Base-by-base conservation (phyloP, 2,329 filamentous ascomycete genomes). In the Ascochyta fabae region DNA sequence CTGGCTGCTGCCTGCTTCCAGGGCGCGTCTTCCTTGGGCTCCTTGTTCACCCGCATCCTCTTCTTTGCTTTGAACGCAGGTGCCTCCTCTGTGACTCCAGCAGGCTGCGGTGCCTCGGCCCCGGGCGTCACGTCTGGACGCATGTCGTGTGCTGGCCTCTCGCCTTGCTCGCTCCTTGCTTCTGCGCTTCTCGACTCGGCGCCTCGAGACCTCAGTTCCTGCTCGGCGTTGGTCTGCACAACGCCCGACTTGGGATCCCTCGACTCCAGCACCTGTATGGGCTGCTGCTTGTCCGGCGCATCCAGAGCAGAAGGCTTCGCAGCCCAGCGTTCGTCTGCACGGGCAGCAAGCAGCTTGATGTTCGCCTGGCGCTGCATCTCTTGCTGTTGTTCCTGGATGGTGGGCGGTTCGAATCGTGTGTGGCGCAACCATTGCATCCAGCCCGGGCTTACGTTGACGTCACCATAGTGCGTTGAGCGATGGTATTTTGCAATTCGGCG, bases 401-500 rank as follows among this genome's bases (percentile, higher is more conserved):
- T 79, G 0, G 86, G 86, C 3, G 86, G 77, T 15, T 83, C 76
- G 47, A 75, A 65, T 40, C 86, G 84, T 9, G 85, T 84, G 62
- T 87, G 80, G 65, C 86, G 84, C 24, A 88, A 82, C 86, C 86
- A 88, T 76, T 88, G 86, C 67, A 86, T 84, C 86, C 86, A 88
- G 81, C 86, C 83, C 48, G 86, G 85, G 33, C 82, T 79, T 36
- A 88, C 81, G 64, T 87, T 79, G 36, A 88, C 83, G 66, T 88
- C 86, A 52, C 79, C 78, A 64, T 82, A 82, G 66, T 87, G 83
- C 8, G 80, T 81, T 59, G 77, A 76, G 7, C 77, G 77, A 38
- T 76, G 77, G 62, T 83, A 84, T 62, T 84, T 80, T 53, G 87
- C 84, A 16, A 88, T 88, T 27, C 86, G 79, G 34, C 86, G 81